Conservation (phyloP, 164 flowering plant species). For the Hamamelis virginiana region DNA sequence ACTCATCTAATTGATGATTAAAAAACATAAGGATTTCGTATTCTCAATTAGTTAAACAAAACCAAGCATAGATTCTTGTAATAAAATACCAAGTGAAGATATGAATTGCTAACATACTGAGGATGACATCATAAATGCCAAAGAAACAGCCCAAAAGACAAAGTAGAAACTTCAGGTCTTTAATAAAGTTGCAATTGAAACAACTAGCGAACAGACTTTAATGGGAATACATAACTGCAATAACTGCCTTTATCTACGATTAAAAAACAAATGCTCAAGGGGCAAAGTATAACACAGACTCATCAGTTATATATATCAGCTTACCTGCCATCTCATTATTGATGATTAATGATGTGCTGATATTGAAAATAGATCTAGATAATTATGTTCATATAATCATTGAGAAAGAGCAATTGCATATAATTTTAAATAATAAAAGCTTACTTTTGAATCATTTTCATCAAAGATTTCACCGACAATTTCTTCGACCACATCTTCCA, state of each 20-base stretch:
- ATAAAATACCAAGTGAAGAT: too few relatives aligned
- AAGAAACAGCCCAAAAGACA: background rate
- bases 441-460: slow-evolving; percentile 97
- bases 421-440: background rate
- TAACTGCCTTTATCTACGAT: background rate
- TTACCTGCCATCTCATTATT: background rate
- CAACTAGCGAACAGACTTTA: background rate
- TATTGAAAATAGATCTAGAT: background rate
- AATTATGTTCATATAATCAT: background rate
- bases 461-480: slow-evolving; percentile 99
- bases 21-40: too few relatives aligned
- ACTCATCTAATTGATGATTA: too few relatives aligned
- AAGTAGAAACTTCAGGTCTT: background rate
- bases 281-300: too few relatives aligned
- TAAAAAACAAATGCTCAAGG: background rate
- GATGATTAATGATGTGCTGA: background rate
- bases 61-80: too few relatives aligned
- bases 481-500: slow-evolving; percentile 99
- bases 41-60: too few relatives aligned
- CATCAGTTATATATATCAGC: background rate
- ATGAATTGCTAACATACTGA: too few relatives aligned
- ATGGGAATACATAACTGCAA: background rate
- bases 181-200: background rate
- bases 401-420: background rate
- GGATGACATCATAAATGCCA: too few relatives aligned